Percentiles rank a stretch among this genome's conserved stretches.
Conservation (phyloP, 225 moss, liverwort and hornwort genomes). For the Lunularia cruciata region DNA sequence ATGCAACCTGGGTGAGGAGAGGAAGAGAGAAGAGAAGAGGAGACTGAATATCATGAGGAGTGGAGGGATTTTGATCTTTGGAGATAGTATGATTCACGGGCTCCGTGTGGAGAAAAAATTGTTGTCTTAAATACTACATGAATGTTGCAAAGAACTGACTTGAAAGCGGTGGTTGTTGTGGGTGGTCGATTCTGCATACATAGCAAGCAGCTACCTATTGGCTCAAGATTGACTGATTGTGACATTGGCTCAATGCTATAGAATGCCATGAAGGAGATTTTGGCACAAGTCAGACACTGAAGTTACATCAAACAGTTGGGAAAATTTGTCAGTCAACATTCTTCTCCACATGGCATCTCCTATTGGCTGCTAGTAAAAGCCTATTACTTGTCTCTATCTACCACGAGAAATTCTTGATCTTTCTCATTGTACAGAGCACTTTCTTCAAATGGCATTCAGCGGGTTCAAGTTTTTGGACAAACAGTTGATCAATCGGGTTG, state of each 20-base stretch:
- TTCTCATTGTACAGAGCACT: no score
- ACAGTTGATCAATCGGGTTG: no score
- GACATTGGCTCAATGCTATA: background rate
- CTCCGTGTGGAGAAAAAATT: background rate
- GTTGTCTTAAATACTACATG: background rate
- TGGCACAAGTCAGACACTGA: background rate
- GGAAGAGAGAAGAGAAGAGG: background rate
- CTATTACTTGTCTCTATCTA: no score
- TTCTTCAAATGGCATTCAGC: no score
- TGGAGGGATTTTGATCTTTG: background rate
- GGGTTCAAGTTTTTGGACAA: no score
- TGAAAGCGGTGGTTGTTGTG: background rate
- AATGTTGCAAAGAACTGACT: background rate
- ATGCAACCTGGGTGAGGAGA: background rate
- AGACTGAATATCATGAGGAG: background rate
- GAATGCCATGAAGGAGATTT: background rate
- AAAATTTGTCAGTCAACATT: background rate
- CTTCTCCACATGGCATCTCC: background rate
- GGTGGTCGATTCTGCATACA: background rate
- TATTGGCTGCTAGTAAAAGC: background rate
- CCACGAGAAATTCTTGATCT: no score
- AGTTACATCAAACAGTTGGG: background rate
- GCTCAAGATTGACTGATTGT: background rate
- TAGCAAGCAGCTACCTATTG: background rate
- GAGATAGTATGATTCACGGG: background rate